Evolutionary conservation across 2,329 filamentous ascomycete species (phyloP), one percentile per base, ranked within the genome.

Genomic region (Nigrospora oryzae): DNA sequence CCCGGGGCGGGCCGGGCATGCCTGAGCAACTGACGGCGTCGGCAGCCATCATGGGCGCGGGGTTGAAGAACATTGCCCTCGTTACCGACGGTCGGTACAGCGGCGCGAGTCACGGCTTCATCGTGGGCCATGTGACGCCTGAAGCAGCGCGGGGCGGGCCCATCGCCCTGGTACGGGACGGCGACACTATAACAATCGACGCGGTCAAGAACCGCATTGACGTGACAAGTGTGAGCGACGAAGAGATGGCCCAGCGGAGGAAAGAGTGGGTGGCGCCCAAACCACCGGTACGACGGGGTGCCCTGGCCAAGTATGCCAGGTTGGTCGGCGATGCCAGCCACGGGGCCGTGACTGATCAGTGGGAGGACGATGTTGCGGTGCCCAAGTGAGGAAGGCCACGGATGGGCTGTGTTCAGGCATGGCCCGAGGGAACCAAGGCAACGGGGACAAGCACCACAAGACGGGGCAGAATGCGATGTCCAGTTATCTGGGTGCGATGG

Each of bases 1-100:
- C 91, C 12, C 90, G 88, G 61, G 91, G 91, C 50, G 91, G 91
- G 0, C 91, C 91, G 0, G 91, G 91, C 37, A 97, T 97, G 91
- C 91, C 90, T 2, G 91, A 97, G 66, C 89, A 95, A 66, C 76
- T 97, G 38, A 89, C 86, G 61, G 87, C 91, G 11, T 86, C 80
- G 47, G 89, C 89, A 0, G 88, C 90, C 15, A 87, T 97, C 53
- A 95, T 95, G 85, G 91, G 91, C 40, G 91, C 91, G 1, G 86
- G 86, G 12, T 71, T 97, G 43, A 87, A 74, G 43, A 95, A 95
- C 56, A 79, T 96, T 10, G 90, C 91, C 0, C 76, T 97, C 13
- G 88, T 97, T 40, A 97, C 91, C 0, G 91, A 97, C 61, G 91
- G 91, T 0, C 72, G 91, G 38, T 97, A 96, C 64, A 85, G 79